These are phyloP conservation scores for Globisporangium alternatum DNA, from an alignment of 352 stramenopile genomes.

Conservation along the genomic window DNA sequence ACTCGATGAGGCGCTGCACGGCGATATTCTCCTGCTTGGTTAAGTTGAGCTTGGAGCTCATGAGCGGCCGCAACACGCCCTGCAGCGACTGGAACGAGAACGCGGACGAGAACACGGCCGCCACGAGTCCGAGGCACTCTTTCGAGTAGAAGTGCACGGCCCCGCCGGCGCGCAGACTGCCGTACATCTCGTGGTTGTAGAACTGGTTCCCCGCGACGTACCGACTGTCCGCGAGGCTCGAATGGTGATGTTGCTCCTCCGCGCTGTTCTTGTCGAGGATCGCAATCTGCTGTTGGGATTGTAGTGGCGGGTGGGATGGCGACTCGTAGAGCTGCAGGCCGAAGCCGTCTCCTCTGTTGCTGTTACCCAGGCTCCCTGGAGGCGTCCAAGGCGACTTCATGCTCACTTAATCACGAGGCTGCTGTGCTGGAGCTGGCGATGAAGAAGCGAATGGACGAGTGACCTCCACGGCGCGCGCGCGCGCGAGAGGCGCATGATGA, in stretches of 20 bases:
- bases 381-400: slow-evolving; percentile 16
- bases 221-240: slow-evolving; percentile 6
- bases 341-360: slow-evolving; percentile 1
- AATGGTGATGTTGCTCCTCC: background rate
- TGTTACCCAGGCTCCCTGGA: background rate
- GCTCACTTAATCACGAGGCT: background rate
- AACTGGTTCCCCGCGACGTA: slow-evolving; percentile 25
- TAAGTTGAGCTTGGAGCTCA: slow-evolving; percentile 19
- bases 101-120: slow-evolving; percentile 20
- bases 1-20: slow-evolving; percentile 58
- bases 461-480: background rate
- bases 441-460: slow-evolving; percentile 8
- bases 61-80: slow-evolving; percentile 15
- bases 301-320: slow-evolving; percentile 1
- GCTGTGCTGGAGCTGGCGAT: background rate
- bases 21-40: slow-evolving; percentile 15
- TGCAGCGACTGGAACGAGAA: slow-evolving; percentile 21
- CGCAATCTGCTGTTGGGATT: slow-evolving; percentile 4
- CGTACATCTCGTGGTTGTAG: slow-evolving; percentile 61
- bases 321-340: slow-evolving; percentile 16
- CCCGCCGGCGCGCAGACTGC: slow-evolving; percentile 29
- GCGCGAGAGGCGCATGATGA: background rate
- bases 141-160: slow-evolving; percentile 19
- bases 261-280: slow-evolving; percentile 11
- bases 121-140: slow-evolving; percentile 22